Evolutionary conservation across 2,329 filamentous ascomycete genomes (phyloP).

Genomic region (Hymenoscyphus scutula): DNA sequence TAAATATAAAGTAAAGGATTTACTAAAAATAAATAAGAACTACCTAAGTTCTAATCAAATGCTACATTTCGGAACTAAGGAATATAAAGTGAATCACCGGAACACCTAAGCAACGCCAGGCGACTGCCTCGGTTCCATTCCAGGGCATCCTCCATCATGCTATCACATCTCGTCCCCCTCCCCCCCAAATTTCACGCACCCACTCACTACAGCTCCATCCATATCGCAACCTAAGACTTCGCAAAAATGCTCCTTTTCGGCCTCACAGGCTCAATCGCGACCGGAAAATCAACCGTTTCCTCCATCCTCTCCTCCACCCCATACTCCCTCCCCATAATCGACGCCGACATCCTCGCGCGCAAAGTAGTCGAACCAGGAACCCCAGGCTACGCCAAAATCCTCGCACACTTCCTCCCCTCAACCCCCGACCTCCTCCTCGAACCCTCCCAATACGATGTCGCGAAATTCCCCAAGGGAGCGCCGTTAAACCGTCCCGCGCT

Average conservation of each 20-base stretch:
- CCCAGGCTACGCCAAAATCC: constrained; percentile 75
- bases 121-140: not conserved
- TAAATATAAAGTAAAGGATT: no score
- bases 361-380: constrained; percentile 94
- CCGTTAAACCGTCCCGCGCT: constrained; percentile 84
- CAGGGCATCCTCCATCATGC: not conserved
- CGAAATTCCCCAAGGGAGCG: constrained; percentile 52
- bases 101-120: no score
- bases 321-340: constrained; percentile 85
- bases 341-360: constrained; percentile 89
- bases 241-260: constrained; percentile 83
- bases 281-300: constrained; percentile 96
- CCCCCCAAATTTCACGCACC: no score
- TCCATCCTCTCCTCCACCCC: constrained; percentile 74
- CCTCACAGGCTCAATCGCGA: constrained; percentile 94
- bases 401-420: constrained; percentile 74
- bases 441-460: constrained; percentile 51
- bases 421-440: constrained; percentile 83
- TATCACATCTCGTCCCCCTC: not conserved
- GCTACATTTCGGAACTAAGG: no score
- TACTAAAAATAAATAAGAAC: no score
- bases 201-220: not conserved
- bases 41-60: no score
- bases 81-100: no score
- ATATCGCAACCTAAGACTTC: not conserved